Base-by-base conservation (phyloP, 176 grass and related monocot species). In the Oryza australiensis region DNA sequence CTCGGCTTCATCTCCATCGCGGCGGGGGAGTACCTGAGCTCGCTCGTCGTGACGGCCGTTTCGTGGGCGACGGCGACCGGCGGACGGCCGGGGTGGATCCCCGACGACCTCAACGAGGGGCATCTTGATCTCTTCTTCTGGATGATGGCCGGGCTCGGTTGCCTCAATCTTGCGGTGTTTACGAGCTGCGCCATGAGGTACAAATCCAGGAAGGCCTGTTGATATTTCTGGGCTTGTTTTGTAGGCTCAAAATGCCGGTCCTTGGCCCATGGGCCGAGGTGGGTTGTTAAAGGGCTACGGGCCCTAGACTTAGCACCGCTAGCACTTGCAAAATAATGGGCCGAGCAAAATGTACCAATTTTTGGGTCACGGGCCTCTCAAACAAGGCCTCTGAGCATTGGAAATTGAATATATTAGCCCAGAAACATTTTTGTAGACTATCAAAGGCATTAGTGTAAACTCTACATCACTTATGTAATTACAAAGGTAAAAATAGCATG, bases 41-140 rank as follows among this genome's bases (percentile, higher is more conserved):
- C 91, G 23, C 23, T 93, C 24, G 69, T 93, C 11, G 57, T 93
- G n/a, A 76, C 84, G 9, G 9, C 57, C 9, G 81, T 87, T 5
- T 45, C 85, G 33, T 62, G 53, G 62, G 55, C 66, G 8, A 90
- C 87, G 7, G 26, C 66, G 5, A 18, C 22, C 18, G 72, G 49
- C 18, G 84, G 66, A 3, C 78, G 41, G 5, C 72, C 81, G 0
- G 91, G 91, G 15, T 93, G 91, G 87, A 87, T 93, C n/a, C 80
- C 91, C 18, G 91, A 90, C 43, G 84, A 93, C 81, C 23, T 85
- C 76, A 85, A 90, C 30, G 30, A 87, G 13, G 87, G 91, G 12
- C 87, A 85, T 33, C 80, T 93, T 22, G 90, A 93, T 78, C 77
- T 26, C 41, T 80, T 80, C 65, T 89, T 79, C 40, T 89, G 62